Evolutionary conservation across 805 yeast species (phyloP).

Genomic region (Kazachstania kunashirensis): DNA sequence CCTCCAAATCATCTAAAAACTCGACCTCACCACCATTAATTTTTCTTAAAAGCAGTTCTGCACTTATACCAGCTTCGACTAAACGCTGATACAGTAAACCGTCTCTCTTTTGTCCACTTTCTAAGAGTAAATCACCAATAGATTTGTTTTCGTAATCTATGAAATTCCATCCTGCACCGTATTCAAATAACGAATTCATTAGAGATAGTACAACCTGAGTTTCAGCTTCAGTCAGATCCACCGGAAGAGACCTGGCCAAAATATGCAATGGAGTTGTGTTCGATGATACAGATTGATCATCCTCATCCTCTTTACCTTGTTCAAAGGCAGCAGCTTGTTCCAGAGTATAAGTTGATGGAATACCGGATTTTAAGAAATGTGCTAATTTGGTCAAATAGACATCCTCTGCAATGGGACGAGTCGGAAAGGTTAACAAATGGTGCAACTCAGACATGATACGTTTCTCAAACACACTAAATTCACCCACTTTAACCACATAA

Average conservation of each 20-base stretch:
- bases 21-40: slow-evolving; percentile 58
- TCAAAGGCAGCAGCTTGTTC: slow-evolving; percentile 62
- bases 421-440: slow-evolving; percentile 43
- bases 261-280: slow-evolving; percentile 78
- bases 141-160: slow-evolving; percentile 63
- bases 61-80: slow-evolving; percentile 83
- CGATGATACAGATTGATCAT: slow-evolving; percentile 31
- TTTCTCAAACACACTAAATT: too few species aligned
- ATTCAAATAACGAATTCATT: slow-evolving; percentile 60
- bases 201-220: slow-evolving; percentile 39
- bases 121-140: slow-evolving; percentile 71
- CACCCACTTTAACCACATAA: too few species aligned
- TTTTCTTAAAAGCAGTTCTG: slow-evolving; percentile 71
- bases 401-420: slow-evolving; percentile 42
- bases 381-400: slow-evolving; percentile 38
- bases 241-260: slow-evolving; percentile 44
- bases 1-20: slow-evolving; percentile 38
- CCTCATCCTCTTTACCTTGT: slow-evolving; percentile 27
- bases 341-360: slow-evolving; percentile 74
- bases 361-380: slow-evolving; percentile 46
- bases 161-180: slow-evolving; percentile 90
- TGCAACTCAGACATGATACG: slow-evolving; percentile 64
- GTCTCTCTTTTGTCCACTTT: slow-evolving; percentile 35
- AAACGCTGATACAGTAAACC: slow-evolving; percentile 38
- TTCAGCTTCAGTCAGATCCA: slow-evolving; percentile 31